Evolutionary conservation across 2,329 filamentous ascomycete species (phyloP), one percentile per base, ranked within the genome.

Genomic region (Ophiostoma himal-ulmi): DNA sequence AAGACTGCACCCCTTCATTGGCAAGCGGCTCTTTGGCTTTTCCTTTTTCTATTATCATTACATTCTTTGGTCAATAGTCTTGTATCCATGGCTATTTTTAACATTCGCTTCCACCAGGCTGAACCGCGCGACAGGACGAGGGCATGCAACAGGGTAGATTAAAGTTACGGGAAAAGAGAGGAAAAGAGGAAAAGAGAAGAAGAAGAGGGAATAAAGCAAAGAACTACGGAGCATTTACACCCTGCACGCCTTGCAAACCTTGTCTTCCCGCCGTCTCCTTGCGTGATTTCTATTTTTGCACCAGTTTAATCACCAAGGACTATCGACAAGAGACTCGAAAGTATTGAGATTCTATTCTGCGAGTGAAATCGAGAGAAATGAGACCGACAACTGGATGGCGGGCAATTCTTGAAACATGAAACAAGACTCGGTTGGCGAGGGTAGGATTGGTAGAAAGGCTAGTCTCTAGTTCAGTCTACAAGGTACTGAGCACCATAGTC

Each of bases 291-390:
- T 71, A 71, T 71, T 71, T 71, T 71, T 69, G 70, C 64, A 26
- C 7, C 70, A 67, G 70, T 67, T 71, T 69, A 71, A 71, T 69
- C 62, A 69, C 68, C 68, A 71, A 71, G 70, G 70, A 71, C 62
- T 57, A 65, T n/a, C 41, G 26, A 65, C 34, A 39, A 65, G 62
- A 10, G 17, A n/a, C 57, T 22, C 1, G 17, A n/a, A 26, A 57
- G 52, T 26, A 10, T 26, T 11, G n/a, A 54, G 11, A 57, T 8
- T 14, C 4, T 57, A 4, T 57, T 48, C 8, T n/a, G 17, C 44
- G 44, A 48, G 44, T 17, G 14, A 5, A 5, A 62, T 30, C 6
- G 14, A 34, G 30, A 37, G 30, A n/a, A 48, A 36, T 10, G 57
- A 17, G 26, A 11, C n/a, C 54, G 37, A 52, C 60, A 17, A 30